These are phyloP conservation scores for Boletus coccyginus DNA, from an alignment of 768 basidiomycete genomes.

Conservation along the genomic window DNA sequence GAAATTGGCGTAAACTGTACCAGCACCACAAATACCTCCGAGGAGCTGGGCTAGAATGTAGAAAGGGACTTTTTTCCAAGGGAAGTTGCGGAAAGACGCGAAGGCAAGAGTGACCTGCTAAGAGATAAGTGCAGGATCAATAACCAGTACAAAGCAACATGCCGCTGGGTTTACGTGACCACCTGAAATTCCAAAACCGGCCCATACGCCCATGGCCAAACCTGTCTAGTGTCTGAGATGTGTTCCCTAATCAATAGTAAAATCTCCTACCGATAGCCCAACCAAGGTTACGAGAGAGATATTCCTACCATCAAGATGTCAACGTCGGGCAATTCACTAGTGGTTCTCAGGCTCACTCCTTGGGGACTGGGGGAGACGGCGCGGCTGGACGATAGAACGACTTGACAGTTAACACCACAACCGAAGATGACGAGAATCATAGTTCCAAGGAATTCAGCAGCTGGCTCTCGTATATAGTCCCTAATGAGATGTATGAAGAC, in stretches of 20 bases:
- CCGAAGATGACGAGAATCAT: constrained; percentile 61
- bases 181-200: constrained; percentile 62
- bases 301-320: constrained; percentile 15
- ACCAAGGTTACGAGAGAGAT: constrained; percentile 26
- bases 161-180: constrained; percentile 77
- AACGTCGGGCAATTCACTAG: neutral
- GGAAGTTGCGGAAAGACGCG: constrained; percentile 69
- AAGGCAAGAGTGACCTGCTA: constrained; percentile 64
- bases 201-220: constrained; percentile 66
- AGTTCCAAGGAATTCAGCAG: constrained; percentile 62
- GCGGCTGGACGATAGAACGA: constrained; percentile 45
- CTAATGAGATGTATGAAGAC: constrained; percentile 28
- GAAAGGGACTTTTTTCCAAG: constrained; percentile 75
- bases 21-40: constrained; percentile 57
- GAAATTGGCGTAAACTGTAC: constrained; percentile 61
- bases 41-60: constrained; percentile 64
- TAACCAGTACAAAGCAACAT: constrained; percentile 14
- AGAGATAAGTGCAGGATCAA: neutral
- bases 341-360: constrained; percentile 44
- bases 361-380: constrained; percentile 45
- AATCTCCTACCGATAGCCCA: constrained; percentile 31
- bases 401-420: constrained; percentile 56
- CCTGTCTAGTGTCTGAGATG: constrained; percentile 29
- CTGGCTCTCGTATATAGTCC: constrained; percentile 51
- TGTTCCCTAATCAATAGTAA: neutral